phyloP scores from a whole-genome alignment of 495 filamentous ascomycete species.

The Penicillium paradoxum region DNA sequence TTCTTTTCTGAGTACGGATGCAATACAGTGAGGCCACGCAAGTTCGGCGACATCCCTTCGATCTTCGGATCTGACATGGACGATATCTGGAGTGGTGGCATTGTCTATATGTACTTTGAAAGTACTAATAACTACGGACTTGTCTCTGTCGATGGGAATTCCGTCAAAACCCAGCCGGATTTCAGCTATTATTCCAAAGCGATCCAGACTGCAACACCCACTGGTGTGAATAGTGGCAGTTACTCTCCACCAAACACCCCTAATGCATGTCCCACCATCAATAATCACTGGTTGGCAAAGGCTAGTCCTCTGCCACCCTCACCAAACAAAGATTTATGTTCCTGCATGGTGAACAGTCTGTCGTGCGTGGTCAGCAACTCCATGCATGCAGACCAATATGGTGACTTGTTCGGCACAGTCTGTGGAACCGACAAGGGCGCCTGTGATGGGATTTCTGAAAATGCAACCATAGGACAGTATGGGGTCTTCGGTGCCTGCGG shows the following conservation, averaged over 20 bases:
- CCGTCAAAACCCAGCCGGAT: slow-evolving; percentile 58
- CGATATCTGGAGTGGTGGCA: slow-evolving; percentile 82
- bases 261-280: slow-evolving; percentile 61
- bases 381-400: slow-evolving; percentile 50
- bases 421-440: slow-evolving; percentile 53
- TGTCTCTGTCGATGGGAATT: slow-evolving; percentile 53
- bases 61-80: slow-evolving; percentile 79
- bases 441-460: slow-evolving; percentile 68
- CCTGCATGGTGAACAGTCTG: slow-evolving; percentile 71
- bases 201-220: slow-evolving; percentile 62
- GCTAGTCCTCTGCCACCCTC: slow-evolving; percentile 64
- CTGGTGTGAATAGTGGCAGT: slow-evolving; percentile 49
- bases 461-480: slow-evolving; percentile 67
- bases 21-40: slow-evolving; percentile 69
- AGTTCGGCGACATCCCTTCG: slow-evolving; percentile 74
- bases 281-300: slow-evolving; percentile 61
- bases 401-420: slow-evolving; percentile 65
- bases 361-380: slow-evolving; percentile 56
- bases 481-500: slow-evolving; percentile 86
- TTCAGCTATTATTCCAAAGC: slow-evolving; percentile 66
- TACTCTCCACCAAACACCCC: slow-evolving; percentile 75
- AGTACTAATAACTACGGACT: slow-evolving; percentile 85
- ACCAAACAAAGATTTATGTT: slow-evolving; percentile 72
- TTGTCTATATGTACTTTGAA: slow-evolving; percentile 94
- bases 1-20: slow-evolving; percentile 99